Conservation (phyloP, 108 stramenopile genomes). For the Pseudonitzschia multiseries region DNA sequence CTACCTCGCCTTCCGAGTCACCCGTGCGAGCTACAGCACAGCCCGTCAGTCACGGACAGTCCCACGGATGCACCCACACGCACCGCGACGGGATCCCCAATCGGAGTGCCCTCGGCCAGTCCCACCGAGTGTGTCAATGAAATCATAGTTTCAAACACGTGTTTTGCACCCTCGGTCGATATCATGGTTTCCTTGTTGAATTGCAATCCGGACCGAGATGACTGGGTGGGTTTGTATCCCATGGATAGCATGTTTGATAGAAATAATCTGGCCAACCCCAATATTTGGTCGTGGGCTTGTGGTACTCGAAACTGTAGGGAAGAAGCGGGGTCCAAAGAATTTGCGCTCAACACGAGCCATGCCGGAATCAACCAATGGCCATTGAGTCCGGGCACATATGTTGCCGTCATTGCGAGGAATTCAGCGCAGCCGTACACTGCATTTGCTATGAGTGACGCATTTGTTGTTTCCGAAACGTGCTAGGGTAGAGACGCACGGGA, state of each 20-base stretch:
- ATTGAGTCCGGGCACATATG: slow-evolving; percentile 11
- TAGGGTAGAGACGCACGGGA: neutral
- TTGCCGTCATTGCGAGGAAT: slow-evolving; percentile 29
- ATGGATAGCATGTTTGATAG: slow-evolving; percentile 18
- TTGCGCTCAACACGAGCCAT: slow-evolving; percentile 11
- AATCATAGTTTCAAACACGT: neutral
- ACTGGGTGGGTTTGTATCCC: slow-evolving; percentile 39
- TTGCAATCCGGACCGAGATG: slow-evolving; percentile 25
- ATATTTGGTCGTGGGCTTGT: slow-evolving; percentile 34
- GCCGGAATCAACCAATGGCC: slow-evolving; percentile 21
- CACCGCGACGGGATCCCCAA: slow-evolving; percentile 4
- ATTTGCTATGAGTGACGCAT: slow-evolving; percentile 1
- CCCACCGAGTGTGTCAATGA: neutral
- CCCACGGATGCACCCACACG: slow-evolving; percentile 3
- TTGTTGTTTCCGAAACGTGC: neutral
- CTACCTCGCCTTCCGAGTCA: neutral
- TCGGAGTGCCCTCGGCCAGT: slow-evolving; percentile 2
- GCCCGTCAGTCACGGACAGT: neutral
- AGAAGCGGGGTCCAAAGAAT: neutral
- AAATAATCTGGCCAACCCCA: slow-evolving; percentile 9
- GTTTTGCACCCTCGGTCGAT: slow-evolving; percentile 12
- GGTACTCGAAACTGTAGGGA: slow-evolving; percentile 34
- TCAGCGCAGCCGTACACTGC: slow-evolving; percentile 20
- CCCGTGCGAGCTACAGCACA: neutral
- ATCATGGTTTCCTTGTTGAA: slow-evolving; percentile 20